phyloP scores from a whole-genome alignment of 331 rosid genomes.

The Quercus phellos region DNA sequence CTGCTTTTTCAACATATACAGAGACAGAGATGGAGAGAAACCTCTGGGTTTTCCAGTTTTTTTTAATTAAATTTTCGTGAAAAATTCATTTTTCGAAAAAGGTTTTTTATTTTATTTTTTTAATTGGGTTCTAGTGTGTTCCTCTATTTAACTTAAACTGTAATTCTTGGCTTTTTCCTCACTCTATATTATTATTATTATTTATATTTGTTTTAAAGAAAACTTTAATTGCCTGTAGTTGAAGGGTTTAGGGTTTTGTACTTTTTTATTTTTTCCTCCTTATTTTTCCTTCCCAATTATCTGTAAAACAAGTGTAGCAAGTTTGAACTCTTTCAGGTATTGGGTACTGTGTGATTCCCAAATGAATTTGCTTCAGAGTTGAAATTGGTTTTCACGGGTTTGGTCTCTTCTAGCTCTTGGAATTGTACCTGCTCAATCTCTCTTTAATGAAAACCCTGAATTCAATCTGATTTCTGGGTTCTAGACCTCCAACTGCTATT shows the following conservation, averaged over 20 bases:
- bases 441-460: not conserved
- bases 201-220: not conserved
- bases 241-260: slow-evolving; percentile 77
- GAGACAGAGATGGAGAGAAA: not conserved
- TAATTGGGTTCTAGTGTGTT: slow-evolving; percentile 7
- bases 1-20: not conserved
- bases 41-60: not conserved
- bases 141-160: slow-evolving; percentile 6
- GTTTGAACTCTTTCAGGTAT: not conserved
- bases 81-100: not conserved
- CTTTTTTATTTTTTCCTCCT: not conserved
- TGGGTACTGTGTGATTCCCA: not conserved
- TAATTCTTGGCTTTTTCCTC: slow-evolving; percentile 48
- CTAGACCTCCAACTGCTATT: not conserved
- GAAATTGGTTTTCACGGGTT: not conserved
- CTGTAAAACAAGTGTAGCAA: not conserved
- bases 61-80: not conserved
- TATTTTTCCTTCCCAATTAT: not conserved
- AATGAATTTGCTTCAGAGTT: not conserved
- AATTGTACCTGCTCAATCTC: slow-evolving; percentile 2
- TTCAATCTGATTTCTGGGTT: not conserved
- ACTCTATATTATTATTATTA: not conserved
- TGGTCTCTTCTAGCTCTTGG: not conserved
- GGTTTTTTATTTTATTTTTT: not conserved
- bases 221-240: slow-evolving; percentile 29